Percentiles rank a stretch among this genome's conserved stretches.
Conservation (phyloP, 352 stramenopile genomes). For the Pythium folliculosum region DNA sequence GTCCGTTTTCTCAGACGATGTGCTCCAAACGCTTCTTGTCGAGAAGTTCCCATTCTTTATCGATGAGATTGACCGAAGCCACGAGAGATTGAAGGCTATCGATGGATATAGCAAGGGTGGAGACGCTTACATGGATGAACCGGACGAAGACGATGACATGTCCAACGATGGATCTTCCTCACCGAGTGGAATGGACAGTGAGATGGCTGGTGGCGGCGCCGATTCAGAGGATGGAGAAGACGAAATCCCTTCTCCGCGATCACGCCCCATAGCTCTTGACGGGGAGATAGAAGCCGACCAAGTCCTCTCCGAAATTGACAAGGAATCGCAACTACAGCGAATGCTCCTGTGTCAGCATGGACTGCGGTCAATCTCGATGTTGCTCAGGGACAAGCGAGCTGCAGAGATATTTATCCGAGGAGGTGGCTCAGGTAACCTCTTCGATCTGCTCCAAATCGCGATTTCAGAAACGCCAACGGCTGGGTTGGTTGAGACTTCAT, state of each 20-base stretch:
- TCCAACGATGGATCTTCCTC: slow-evolving; percentile 81
- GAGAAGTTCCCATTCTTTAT: slow-evolving; percentile 79
- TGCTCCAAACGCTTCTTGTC: slow-evolving; percentile 70
- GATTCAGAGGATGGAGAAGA: slow-evolving; percentile 67
- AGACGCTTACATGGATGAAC: slow-evolving; percentile 51
- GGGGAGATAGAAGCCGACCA: slow-evolving; percentile 45
- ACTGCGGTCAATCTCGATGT: slow-evolving; percentile 60
- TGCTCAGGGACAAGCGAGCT: slow-evolving; percentile 72
- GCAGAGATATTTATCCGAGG: slow-evolving; percentile 69
- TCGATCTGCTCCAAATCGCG: slow-evolving; percentile 65
- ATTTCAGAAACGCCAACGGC: slow-evolving; percentile 74
- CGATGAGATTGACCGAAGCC: slow-evolving; percentile 74
- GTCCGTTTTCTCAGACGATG: slow-evolving; percentile 64
- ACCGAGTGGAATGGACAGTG: slow-evolving; percentile 73
- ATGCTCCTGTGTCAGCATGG: slow-evolving; percentile 84
- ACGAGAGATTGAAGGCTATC: slow-evolving; percentile 51
- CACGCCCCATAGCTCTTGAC: slow-evolving; percentile 8
- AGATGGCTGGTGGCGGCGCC: slow-evolving; percentile 50
- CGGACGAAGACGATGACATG: slow-evolving; percentile 85
- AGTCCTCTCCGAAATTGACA: slow-evolving; percentile 70
- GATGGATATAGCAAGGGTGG: slow-evolving; percentile 43
- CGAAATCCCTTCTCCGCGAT: slow-evolving; percentile 30
- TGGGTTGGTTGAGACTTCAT: slow-evolving; percentile 69
- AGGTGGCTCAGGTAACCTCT: slow-evolving; percentile 50
- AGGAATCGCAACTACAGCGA: slow-evolving; percentile 69